Conservation (phyloP, 495 filamentous ascomycete genomes). For the Thozetella sp. region DNA sequence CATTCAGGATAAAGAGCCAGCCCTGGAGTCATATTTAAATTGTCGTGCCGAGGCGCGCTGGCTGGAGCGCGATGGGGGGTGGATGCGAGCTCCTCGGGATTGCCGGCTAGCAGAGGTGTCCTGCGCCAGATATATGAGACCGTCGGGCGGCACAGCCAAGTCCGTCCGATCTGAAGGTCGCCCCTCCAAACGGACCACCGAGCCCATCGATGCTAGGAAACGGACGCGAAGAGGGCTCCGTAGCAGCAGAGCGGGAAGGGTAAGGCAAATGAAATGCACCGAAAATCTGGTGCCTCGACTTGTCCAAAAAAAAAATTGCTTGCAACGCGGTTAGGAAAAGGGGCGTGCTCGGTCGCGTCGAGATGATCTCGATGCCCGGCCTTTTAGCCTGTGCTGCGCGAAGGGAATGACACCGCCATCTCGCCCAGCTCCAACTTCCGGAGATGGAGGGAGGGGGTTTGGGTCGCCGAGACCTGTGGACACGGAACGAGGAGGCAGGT, state of each 20-base stretch:
- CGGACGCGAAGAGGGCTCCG: not conserved
- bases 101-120: conserved; percentile 2
- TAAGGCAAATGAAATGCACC: not conserved
- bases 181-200: not conserved
- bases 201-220: not conserved
- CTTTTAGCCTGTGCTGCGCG: not conserved
- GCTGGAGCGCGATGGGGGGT: not conserved
- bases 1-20: conserved; percentile 18
- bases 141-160: not conserved
- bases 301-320: not conserved
- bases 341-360: not conserved
- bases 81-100: not conserved
- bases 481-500: not conserved
- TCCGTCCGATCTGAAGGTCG: not conserved
- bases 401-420: not conserved
- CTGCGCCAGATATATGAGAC: not conserved
- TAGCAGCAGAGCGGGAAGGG: not conserved
- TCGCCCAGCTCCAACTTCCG: not conserved
- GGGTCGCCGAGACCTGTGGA: not conserved
- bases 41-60: conserved; percentile 8
- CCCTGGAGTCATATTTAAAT: conserved; percentile 6
- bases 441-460: not conserved
- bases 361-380: not conserved
- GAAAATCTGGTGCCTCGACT: not conserved
- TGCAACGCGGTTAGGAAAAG: not conserved